Evolutionary conservation across 208 protist genomes (phyloP).

Genomic region (Trypanosoma vivax): DNA sequence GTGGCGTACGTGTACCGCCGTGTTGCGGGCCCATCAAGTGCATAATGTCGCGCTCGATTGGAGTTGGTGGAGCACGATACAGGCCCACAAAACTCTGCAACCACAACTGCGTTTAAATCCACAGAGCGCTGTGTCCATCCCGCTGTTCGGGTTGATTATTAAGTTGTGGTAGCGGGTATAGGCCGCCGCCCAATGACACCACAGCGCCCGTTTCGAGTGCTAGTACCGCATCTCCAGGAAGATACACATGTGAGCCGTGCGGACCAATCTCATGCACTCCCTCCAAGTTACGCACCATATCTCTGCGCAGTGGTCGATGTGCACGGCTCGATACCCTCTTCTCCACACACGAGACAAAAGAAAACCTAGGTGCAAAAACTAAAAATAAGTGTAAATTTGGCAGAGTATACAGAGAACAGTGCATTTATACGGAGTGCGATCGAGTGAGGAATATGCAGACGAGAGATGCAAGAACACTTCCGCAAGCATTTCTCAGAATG

Average conservation of each 20-base stretch:
- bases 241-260: constrained; percentile 55
- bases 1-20: constrained; percentile 46
- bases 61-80: constrained; percentile 22
- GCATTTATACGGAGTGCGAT: no score
- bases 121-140: no score
- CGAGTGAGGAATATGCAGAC: no score
- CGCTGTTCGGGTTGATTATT: not conserved
- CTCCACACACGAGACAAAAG: no score
- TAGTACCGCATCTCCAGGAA: constrained; percentile 79
- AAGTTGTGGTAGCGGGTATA: constrained; percentile 28
- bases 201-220: constrained; percentile 28
- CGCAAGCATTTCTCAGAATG: no score
- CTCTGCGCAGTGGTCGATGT: no score
- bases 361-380: no score
- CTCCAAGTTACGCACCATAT: no score
- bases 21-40: constrained; percentile 37
- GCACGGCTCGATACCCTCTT: not conserved
- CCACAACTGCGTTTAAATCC: constrained; percentile 22
- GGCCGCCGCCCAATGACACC: constrained; percentile 57
- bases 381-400: no score
- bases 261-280: no score
- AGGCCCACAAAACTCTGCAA: constrained; percentile 56
- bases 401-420: no score
- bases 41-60: constrained; percentile 31
- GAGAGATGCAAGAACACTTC: no score